These are phyloP conservation scores for Colletotrichum tamarilloi DNA, from an alignment of 2,329 filamentous ascomycete species.

Conservation along the genomic window DNA sequence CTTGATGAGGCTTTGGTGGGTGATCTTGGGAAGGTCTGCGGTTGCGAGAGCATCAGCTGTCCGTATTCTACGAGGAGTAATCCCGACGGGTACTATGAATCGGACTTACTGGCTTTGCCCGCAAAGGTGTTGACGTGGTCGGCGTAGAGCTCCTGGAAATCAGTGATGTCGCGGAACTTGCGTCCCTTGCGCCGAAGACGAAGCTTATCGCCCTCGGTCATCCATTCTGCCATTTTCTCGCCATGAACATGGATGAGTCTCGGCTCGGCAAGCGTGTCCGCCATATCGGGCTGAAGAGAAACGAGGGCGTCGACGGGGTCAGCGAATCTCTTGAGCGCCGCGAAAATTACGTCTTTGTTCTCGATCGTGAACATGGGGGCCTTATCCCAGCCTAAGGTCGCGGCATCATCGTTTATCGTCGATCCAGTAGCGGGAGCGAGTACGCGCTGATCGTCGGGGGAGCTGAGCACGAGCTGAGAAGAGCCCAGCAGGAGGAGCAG, in stretches of 20 bases:
- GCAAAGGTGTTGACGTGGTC: constrained; percentile 38
- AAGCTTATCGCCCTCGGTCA: constrained; percentile 81
- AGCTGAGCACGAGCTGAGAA: constrained; percentile 18
- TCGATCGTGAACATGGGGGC: neutral
- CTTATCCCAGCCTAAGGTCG: neutral
- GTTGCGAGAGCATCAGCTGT: neutral
- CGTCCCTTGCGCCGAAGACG: constrained; percentile 71
- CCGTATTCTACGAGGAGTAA: no score
- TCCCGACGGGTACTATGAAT: rapidly evolving
- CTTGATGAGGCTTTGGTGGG: constrained; percentile 65
- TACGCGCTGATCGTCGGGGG: constrained; percentile 17
- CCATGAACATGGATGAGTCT: constrained; percentile 74
- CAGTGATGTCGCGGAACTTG: constrained; percentile 81
- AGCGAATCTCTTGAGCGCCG: constrained; percentile 39
- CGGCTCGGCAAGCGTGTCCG: constrained; percentile 50
- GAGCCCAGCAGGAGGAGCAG: constrained; percentile 27
- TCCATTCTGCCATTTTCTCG: constrained; percentile 71
- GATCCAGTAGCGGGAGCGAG: neutral
- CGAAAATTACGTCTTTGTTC: constrained; percentile 35
- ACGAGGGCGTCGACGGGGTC: constrained; percentile 46
- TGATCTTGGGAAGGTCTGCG: constrained; percentile 47
- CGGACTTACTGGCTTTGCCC: constrained; percentile 44
- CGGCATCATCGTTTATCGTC: neutral
- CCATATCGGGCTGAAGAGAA: constrained; percentile 41
- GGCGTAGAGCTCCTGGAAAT: constrained; percentile 62